A percentile compares a stretch with the other conserved stretches of the same genome.
Evolutionary conservation across 2,329 filamentous ascomycete species (phyloP).

Genomic region (Colletotrichum sp.): DNA sequence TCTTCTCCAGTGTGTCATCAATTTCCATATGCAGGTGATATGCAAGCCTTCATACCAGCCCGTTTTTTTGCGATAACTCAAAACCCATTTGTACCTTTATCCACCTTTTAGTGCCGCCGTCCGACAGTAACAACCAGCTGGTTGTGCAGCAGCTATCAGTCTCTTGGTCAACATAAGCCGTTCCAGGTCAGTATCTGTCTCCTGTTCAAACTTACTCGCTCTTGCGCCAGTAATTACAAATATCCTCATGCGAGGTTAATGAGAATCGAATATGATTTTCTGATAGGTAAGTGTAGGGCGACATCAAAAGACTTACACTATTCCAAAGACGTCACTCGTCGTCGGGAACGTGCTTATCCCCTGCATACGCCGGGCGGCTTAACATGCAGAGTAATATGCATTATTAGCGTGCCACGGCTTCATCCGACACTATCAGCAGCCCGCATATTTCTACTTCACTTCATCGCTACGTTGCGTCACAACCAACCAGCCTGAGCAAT

Average conservation of each 20-base stretch:
- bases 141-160: neutral
- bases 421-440: neutral
- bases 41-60: neutral
- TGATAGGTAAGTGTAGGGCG: neutral
- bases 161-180: neutral
- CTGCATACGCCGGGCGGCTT: conserved; percentile 12
- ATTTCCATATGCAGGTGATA: neutral
- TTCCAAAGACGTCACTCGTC: neutral
- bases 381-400: neutral
- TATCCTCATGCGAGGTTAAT: neutral
- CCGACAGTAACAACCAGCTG: neutral
- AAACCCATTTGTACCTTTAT: neutral
- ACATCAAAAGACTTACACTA: neutral
- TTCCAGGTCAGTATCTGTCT: neutral
- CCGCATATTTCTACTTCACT: neutral
- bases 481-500: neutral
- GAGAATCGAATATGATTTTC: neutral
- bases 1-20: neutral
- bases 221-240: neutral
- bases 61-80: neutral
- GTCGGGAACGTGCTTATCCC: neutral
- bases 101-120: neutral
- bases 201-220: neutral
- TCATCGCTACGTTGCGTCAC: neutral
- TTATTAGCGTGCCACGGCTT: neutral